A percentile compares a stretch with the other conserved stretches of the same genome.
Evolutionary conservation across 306 rosid genomes (phyloP).

Genomic region (Inga leiocalycina): DNA sequence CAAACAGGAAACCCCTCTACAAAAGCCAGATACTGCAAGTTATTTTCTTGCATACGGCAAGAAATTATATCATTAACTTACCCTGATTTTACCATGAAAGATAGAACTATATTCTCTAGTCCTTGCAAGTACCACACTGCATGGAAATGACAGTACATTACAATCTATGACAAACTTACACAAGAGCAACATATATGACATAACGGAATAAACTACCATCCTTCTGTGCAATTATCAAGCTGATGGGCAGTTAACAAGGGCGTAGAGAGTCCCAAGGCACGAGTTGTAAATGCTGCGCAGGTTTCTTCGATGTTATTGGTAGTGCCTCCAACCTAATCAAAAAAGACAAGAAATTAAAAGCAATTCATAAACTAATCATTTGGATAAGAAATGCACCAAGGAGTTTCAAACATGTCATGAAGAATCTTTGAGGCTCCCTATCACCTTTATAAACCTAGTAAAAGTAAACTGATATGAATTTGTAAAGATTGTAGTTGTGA

Average conservation of each 20-base stretch:
- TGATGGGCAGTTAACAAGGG: conserved; percentile 93
- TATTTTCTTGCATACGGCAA: no score
- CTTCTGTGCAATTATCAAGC: conserved; percentile 95
- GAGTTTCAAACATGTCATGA: conserved; percentile 8
- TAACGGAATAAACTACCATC: conserved; percentile 66
- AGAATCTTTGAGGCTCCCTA: conserved; percentile 10
- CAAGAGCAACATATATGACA: neutral
- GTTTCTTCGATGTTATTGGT: conserved; percentile 89
- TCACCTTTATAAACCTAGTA: neutral
- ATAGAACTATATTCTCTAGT: conserved; percentile 84
- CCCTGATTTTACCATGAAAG: conserved; percentile 92
- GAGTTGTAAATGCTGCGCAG: conserved; percentile 86
- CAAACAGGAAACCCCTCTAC: no score
- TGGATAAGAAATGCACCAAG: conserved; percentile 6
- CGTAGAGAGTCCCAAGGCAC: conserved; percentile 71
- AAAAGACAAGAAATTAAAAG: neutral
- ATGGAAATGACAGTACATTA: conserved; percentile 40
- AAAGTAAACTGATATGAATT: neutral
- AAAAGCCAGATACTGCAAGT: no score
- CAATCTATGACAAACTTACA: conserved; percentile 21
- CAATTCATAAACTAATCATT: conserved; percentile 16
- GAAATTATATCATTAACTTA: conserved; percentile 39
- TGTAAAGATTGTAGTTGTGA: no score
- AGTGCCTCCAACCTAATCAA: conserved; percentile 87
- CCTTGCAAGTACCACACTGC: conserved; percentile 89